Base-by-base conservation (phyloP, 768 basidiomycete species). In the Sporobolomyces roseus region DNA sequence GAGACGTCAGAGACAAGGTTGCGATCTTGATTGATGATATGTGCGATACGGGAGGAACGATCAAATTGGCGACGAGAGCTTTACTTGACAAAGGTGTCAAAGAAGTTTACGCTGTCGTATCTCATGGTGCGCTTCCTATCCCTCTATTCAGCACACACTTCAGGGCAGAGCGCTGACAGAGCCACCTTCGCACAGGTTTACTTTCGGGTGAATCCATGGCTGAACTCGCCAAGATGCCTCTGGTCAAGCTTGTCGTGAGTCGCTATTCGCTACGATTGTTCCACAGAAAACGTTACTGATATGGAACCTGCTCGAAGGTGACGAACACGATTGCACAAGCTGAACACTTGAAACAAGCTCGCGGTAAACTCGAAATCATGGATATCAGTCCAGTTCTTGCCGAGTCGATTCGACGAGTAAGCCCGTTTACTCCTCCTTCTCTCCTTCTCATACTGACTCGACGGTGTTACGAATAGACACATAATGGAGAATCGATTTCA, bases 1-100 rank as follows among this genome's bases (percentile, higher is more conserved):
- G 96, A 16, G 88, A 92, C 76, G 96, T 98, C 63, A 84, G 83
- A 71, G 92, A 87, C 82, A 97, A 96, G 83, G 90, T 84, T 61
- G 93, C 90, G 45, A 91, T 99, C 76, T 84, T 99, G 52, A 91
- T 99, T 38, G 96, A 99, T 78, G 96, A 99, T 77, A 98, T 99
- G 94, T 88, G 96, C 76, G 96, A 99, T 78, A 91, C 91, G 8
- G 94, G 93, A 17, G 84, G 82, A 43, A 98, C 96, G n/a, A 83
- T 98, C 33, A 82, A 85, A 19, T 81, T 94, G 19, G 96, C 96
- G 16, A 86, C 86, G 10, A 85, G 85, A 51, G 89, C 91, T n/a
- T 82, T 99, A 52, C 82, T 87, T 55, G 92, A 96, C 75, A 88
- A 88, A 67, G 96, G 96, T 27, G 94, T 93, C 8, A 88, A 84